A percentile compares a stretch with the other conserved stretches of the same genome.
phyloP scores from a whole-genome alignment of 2,329 filamentous ascomycete species.

The Aspergillus candidus region DNA sequence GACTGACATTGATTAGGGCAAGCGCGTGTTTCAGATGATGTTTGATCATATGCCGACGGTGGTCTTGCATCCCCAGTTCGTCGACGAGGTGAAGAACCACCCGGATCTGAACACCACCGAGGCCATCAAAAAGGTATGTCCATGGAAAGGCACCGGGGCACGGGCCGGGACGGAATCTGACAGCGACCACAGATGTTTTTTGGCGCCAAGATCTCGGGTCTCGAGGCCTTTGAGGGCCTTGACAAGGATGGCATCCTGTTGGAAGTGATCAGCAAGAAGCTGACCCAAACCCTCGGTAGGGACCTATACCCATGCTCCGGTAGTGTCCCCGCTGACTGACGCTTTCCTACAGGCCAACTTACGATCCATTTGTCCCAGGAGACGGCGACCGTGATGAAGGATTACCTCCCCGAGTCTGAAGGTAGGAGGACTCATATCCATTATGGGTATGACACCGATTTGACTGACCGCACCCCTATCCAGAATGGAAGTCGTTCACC shows the following conservation, averaged over 20 bases:
- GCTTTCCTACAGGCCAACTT: constrained; percentile 15
- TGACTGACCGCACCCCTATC: neutral
- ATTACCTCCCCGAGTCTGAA: constrained; percentile 18
- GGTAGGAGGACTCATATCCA: constrained; percentile 15
- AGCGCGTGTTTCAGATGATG: constrained; percentile 24
- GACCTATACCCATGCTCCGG: neutral
- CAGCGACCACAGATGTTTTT: constrained; percentile 24
- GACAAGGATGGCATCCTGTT: constrained; percentile 10
- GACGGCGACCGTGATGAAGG: constrained; percentile 18
- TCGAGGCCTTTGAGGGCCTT: constrained; percentile 23
- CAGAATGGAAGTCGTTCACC: constrained; percentile 51
- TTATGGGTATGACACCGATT: too few relatives aligned
- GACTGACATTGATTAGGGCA: constrained; percentile 13
- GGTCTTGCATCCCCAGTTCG: constrained; percentile 25
- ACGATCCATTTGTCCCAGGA: constrained; percentile 24
- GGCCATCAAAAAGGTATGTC: constrained; percentile 17
- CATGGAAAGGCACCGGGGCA: too few relatives aligned
- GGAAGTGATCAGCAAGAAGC: constrained; percentile 24
- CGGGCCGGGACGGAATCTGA: neutral
- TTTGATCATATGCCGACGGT: constrained; percentile 18
- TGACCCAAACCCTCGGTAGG: constrained; percentile 28
- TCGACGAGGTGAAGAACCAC: constrained; percentile 30
- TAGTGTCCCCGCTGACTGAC: neutral
- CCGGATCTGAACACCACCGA: constrained; percentile 23
- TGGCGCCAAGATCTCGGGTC: constrained; percentile 22